A percentile compares a stretch with the other conserved stretches of the same genome.
Evolutionary conservation across 2,329 filamentous ascomycete genomes (phyloP).

Genomic region (Metarhizium anisopliae): DNA sequence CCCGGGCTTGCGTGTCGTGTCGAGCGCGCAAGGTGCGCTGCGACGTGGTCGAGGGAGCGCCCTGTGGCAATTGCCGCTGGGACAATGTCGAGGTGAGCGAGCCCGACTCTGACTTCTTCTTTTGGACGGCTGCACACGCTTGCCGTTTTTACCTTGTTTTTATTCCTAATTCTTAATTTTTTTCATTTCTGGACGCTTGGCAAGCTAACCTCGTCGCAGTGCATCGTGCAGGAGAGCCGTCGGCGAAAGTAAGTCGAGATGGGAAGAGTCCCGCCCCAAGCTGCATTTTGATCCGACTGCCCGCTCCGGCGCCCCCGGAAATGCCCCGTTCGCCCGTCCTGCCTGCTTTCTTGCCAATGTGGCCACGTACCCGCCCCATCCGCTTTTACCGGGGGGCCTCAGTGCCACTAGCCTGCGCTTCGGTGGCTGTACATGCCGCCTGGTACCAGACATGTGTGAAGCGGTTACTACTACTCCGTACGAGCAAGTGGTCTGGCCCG

Average conservation of each 20-base stretch:
- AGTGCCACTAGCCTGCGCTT: not conserved
- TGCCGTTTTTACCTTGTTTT: no score
- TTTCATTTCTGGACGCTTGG: no score
- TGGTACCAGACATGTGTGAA: no score
- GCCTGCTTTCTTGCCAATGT: no score
- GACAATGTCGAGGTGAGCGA: conserved; percentile 57
- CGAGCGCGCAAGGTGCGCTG: conserved; percentile 85
- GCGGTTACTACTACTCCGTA: no score
- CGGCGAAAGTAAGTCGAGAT: conserved; percentile 64
- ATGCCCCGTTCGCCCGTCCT: not conserved
- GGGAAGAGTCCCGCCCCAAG: not conserved
- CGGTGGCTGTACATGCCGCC: not conserved
- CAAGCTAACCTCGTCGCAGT: conserved; percentile 25
- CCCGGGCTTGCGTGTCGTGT: conserved; percentile 83
- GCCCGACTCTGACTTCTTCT: conserved; percentile 3
- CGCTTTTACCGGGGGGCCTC: not conserved
- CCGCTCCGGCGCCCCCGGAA: conserved; percentile 2
- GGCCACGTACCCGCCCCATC: not conserved
- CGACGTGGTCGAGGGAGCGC: conserved; percentile 82
- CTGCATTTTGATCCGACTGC: not conserved
- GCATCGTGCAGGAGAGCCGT: conserved; percentile 70
- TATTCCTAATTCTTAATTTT: no score
- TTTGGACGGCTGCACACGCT: not conserved
- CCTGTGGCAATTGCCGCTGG: conserved; percentile 79
- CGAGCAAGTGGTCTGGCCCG: not conserved